Evolutionary conservation across 768 basidiomycete genomes (phyloP).

Genomic region (Phanerochaete carnosa): DNA sequence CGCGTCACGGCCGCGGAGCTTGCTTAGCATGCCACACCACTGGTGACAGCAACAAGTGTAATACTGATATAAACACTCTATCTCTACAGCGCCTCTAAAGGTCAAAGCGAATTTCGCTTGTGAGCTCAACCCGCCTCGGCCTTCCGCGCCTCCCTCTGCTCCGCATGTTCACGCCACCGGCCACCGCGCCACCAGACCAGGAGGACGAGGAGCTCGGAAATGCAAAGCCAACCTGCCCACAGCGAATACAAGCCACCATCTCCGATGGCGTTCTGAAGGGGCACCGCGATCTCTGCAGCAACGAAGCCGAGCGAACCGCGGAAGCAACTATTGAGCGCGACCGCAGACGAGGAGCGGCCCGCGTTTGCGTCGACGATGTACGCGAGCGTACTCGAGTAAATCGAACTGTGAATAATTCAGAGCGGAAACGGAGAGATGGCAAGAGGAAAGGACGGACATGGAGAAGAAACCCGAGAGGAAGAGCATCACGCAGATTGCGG

Average conservation of each 20-base stretch:
- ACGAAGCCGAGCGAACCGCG: slow-evolving; percentile 68
- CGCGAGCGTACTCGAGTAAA: slow-evolving; percentile 70
- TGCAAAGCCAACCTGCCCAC: slow-evolving; percentile 50
- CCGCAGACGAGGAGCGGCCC: slow-evolving; percentile 73
- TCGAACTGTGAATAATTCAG: slow-evolving; percentile 35
- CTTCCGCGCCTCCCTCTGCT: slow-evolving; percentile 34
- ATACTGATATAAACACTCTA: too few species aligned
- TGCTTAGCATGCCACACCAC: too few species aligned
- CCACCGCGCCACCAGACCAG: slow-evolving; percentile 58
- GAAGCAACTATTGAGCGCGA: slow-evolving; percentile 74
- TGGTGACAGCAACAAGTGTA: too few species aligned
- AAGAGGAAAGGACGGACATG: slow-evolving; percentile 48
- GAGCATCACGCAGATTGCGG: slow-evolving; percentile 67
- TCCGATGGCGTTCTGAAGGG: slow-evolving; percentile 66
- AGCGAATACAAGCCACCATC: slow-evolving; percentile 81
- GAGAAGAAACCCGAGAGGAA: slow-evolving; percentile 72
- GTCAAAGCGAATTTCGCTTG: too few species aligned
- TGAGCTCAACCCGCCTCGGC: neutral
- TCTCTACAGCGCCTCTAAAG: too few species aligned
- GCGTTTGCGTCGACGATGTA: slow-evolving; percentile 87
- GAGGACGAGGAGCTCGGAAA: slow-evolving; percentile 54
- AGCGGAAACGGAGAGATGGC: neutral
- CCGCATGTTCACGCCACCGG: slow-evolving; percentile 53
- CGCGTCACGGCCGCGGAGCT: neutral
- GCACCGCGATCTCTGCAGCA: slow-evolving; percentile 69